Evolutionary conservation across 2,329 filamentous ascomycete species (phyloP), one percentile per base, ranked within the genome.

Genomic region (Phoma sp.): DNA sequence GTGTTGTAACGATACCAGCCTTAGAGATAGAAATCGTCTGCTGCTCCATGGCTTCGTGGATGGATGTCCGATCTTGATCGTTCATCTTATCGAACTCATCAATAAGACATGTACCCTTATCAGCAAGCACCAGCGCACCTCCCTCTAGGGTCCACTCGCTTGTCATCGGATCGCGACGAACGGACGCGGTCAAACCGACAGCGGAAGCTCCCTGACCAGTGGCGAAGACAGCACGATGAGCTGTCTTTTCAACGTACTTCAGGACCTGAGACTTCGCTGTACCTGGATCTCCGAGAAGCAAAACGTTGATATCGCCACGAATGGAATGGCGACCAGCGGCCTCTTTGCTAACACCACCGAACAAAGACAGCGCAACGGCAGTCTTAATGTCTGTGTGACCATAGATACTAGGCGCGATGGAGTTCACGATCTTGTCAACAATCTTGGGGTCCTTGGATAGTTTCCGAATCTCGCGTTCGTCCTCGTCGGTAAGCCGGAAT

Each of bases 1-100:
- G 82, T 0, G 95, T 98, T 1, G 95, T 99, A 38, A 99, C 95
- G 57, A 99, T 99, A 77, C 95, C 95, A 0, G 95, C 95, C 75
- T 99, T 99, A 61, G 92, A 96, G 70, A 99, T 99, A 57, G 93
- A 98, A 64, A 99, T 99, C 1, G 95, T 99, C 78, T 99, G 95
- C 77, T 99, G 95, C 77, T 99, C 95, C 95, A 99, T 99, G 56
- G 95, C 95, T 81, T 99, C 95, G 83, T 99, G 95, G 65, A 99
- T 99, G 7, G 92, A 96, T 1, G 95, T 98, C 61, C 95, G 87
- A 75, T 99, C 95, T 72, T 98, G 92, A 73, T 99, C 95, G 74
- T 98, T 98, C 95, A 99, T 99, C 83, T 99, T 99, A 84, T 99
- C 95, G 68, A 99, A 99, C 77, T 99, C 95, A 68, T 99, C 95